Conservation (phyloP, 2,329 filamentous ascomycete genomes). For the Calonectria hawksworthii region DNA sequence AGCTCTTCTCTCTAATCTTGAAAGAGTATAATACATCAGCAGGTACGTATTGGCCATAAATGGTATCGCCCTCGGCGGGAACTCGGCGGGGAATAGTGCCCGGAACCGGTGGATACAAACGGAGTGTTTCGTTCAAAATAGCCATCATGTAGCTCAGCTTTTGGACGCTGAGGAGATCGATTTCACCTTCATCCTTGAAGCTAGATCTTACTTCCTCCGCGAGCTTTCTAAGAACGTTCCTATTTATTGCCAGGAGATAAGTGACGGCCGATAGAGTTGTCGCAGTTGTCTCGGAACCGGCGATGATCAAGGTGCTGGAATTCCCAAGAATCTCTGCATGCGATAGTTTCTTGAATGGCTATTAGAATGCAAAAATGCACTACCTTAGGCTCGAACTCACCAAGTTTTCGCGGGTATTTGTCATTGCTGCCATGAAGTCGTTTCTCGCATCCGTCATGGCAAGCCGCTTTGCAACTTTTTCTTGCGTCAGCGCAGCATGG, state of each 20-base stretch:
- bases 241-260: background rate
- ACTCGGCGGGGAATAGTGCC: constrained; percentile 6
- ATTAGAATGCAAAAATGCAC: background rate
- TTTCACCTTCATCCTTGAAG: background rate
- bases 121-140: constrained; percentile 16
- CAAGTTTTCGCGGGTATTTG: background rate
- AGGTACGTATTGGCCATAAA: background rate
- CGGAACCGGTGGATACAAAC: constrained; percentile 14
- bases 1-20: background rate
- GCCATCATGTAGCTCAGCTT: constrained; percentile 12
- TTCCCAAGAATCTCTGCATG: background rate
- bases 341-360: background rate
- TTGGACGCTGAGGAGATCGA: constrained; percentile 1
- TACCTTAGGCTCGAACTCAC: background rate
- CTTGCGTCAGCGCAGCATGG: background rate
- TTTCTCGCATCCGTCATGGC: background rate
- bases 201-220: background rate
- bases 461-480: background rate
- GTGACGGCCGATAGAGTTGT: constrained; percentile 1
- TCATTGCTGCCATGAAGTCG: constrained; percentile 1
- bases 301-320: constrained; percentile 14
- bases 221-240: background rate
- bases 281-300: constrained; percentile 17
- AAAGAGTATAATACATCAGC: background rate
- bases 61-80: background rate